Evolutionary conservation across 176 grass and related monocot species (phyloP), one percentile per base, ranked within the genome.

Genomic region (Paspalum notatum): DNA sequence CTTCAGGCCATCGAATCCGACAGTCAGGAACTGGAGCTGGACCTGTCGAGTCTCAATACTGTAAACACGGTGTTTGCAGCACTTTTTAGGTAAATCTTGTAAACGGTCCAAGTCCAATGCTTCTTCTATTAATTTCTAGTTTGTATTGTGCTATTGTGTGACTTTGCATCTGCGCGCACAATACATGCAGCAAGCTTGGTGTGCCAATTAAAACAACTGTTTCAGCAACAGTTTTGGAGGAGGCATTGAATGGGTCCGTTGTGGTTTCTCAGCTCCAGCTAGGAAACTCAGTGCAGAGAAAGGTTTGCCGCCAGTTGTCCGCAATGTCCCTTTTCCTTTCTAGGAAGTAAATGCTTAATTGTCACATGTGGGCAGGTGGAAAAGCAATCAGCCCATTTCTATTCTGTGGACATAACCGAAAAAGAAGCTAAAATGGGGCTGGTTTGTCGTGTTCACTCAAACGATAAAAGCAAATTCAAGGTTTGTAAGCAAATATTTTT

Each of bases 401-500:
- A 95, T 80, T 93, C 93, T 25, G 82, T 99, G 49, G 88, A 93
- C 70, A 88, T 99, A 90, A 91, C 96, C 77, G 93, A 91, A 81
- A 89, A 79, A 74, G 89, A 93, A 81, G 90, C 91, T 52, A 82
- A 87, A 78, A 87, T 82, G 76, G 96, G 96, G 73, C 60, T 99
- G 37, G 93, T 99, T 85, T 99, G 96, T 54, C 93, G 89, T 62
- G 96, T 93, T 41, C 78, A 91, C 75, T 93, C 96, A 74, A 83
- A 91, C 74, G 86, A 87, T 73, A 95, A 84, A 88, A 99, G 96
- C 80, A 99, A 99, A 93, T 99, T 99, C 83, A 99, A 99, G 96
- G 96, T 99, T 66, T 21, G 84, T 55, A 48, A 32, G 32, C n/a
- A 32, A 26, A 18, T 47, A 41, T 64, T 39, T 27, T 58, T 0